These are phyloP conservation scores for Tricholoma sp. DNA, from an alignment of 768 basidiomycete genomes.

Conservation along the genomic window DNA sequence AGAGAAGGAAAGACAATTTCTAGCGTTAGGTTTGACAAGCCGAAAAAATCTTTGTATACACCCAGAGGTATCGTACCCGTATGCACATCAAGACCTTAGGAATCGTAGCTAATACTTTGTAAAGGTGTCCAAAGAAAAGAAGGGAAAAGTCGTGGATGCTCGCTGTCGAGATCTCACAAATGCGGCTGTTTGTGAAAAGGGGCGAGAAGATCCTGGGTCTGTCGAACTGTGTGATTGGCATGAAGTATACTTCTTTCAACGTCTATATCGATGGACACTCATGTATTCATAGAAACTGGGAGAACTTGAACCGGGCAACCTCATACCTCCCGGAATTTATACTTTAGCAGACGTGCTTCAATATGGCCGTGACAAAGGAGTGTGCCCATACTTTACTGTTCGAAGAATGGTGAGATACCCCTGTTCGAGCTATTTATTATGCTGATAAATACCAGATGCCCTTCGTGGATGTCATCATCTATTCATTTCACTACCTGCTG, in stretches of 20 bases:
- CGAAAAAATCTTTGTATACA: constrained; percentile 96
- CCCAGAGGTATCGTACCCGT: constrained; percentile 63
- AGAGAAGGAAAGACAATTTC: constrained; percentile 76
- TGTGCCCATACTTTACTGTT: constrained; percentile 95
- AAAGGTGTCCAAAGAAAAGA: constrained; percentile 96
- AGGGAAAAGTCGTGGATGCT: constrained; percentile 95
- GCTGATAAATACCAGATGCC: constrained; percentile 61
- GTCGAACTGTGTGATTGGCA: constrained; percentile 93
- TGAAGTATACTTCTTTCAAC: constrained; percentile 54
- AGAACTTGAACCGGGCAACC: constrained; percentile 71
- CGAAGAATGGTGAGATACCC: constrained; percentile 75
- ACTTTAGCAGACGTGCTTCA: constrained; percentile 91
- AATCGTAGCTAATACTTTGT: background rate
- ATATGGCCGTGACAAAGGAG: constrained; percentile 77
- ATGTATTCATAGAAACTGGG: constrained; percentile 62
- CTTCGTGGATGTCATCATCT: constrained; percentile 94
- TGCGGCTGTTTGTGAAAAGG: constrained; percentile 76
- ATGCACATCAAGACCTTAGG: background rate
- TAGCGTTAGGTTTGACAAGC: constrained; percentile 90
- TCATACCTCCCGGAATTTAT: constrained; percentile 86
- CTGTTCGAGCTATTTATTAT: background rate
- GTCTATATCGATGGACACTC: constrained; percentile 1
- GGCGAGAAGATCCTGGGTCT: constrained; percentile 80
- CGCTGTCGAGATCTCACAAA: constrained; percentile 94
- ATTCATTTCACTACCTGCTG: constrained; percentile 97